These are phyloP conservation scores for Hymenoscyphus salicellus DNA, from an alignment of 2,329 filamentous ascomycete genomes.

Conservation along the genomic window DNA sequence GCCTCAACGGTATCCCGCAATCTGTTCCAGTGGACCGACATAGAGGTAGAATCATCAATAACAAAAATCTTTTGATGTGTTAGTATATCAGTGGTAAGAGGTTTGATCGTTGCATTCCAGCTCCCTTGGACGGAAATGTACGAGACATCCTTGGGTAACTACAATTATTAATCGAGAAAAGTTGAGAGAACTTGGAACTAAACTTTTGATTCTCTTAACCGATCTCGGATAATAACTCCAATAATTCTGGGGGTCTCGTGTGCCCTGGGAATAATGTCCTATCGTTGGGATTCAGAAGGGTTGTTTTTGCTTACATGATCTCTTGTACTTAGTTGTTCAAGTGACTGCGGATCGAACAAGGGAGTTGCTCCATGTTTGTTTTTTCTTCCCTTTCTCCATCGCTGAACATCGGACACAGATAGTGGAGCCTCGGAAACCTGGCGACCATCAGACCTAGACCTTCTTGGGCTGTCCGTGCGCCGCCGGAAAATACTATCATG, in stretches of 20 bases:
- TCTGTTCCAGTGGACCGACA: neutral
- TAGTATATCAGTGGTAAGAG: neutral
- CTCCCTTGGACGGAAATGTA: too few species aligned
- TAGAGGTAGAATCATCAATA: conserved; percentile 1
- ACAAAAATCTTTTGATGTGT: neutral
- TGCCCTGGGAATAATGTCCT: too few species aligned
- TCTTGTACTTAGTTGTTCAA: neutral
- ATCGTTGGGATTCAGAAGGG: neutral
- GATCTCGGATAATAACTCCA: too few species aligned
- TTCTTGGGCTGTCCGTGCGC: neutral
- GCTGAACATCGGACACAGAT: neutral
- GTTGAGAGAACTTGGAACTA: too few species aligned
- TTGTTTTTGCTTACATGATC: neutral
- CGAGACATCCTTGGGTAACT: too few species aligned
- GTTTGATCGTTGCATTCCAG: too few species aligned
- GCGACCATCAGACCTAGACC: neutral
- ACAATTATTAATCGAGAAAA: too few species aligned
- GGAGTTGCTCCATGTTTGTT: neutral
- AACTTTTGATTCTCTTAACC: too few species aligned
- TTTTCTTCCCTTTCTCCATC: neutral
- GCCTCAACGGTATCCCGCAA: neutral
- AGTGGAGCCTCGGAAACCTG: neutral
- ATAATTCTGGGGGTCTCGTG: too few species aligned
- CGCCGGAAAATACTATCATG: neutral
- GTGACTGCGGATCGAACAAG: neutral